Evolutionary conservation across 768 basidiomycete species (phyloP).

Genomic region (Phlegmacium glaucopus): DNA sequence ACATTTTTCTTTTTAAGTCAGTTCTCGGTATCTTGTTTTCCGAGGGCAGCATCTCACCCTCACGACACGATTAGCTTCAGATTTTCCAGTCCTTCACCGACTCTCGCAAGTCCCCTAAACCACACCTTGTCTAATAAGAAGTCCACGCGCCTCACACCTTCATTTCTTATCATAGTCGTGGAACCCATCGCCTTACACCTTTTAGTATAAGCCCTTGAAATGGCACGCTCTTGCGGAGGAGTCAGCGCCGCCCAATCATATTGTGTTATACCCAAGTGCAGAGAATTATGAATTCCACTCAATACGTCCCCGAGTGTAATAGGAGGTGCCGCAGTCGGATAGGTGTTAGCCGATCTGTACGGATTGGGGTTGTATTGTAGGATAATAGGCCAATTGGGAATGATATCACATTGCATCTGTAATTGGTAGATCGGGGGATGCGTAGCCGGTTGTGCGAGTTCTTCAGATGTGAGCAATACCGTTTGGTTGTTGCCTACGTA

Average conservation of each 20-base stretch:
- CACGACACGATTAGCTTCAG: conserved; percentile 31
- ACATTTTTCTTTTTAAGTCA: too few species aligned
- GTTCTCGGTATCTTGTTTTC: too few species aligned
- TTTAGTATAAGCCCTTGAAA: conserved; percentile 35
- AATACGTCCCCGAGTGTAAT: conserved; percentile 62
- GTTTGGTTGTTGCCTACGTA: conserved; percentile 36
- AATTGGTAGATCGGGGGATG: conserved; percentile 51
- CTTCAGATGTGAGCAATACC: conserved; percentile 35
- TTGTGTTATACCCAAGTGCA: conserved; percentile 44
- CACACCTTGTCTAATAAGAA: conserved; percentile 44
- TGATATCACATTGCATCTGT: conserved; percentile 51
- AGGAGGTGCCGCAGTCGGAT: conserved; percentile 28
- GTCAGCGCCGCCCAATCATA: conserved; percentile 34
- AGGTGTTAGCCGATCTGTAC: conserved; percentile 6
- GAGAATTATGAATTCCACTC: conserved; percentile 41
- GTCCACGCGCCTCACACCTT: conserved; percentile 61
- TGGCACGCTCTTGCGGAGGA: conserved; percentile 23
- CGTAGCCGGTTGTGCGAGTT: conserved; percentile 51
- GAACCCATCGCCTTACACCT: conserved; percentile 32
- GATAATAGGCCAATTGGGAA: conserved; percentile 62
- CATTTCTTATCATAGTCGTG: conserved; percentile 33
- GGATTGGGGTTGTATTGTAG: conserved; percentile 34
- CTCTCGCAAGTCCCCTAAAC: conserved; percentile 47
- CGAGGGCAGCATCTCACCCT: background rate
- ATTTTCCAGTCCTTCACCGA: conserved; percentile 34